Percentiles rank a stretch among this genome's conserved stretches.
These are phyloP conservation scores for Cephaloascus albidus DNA, from an alignment of 805 yeast genomes.

Conservation along the genomic window DNA sequence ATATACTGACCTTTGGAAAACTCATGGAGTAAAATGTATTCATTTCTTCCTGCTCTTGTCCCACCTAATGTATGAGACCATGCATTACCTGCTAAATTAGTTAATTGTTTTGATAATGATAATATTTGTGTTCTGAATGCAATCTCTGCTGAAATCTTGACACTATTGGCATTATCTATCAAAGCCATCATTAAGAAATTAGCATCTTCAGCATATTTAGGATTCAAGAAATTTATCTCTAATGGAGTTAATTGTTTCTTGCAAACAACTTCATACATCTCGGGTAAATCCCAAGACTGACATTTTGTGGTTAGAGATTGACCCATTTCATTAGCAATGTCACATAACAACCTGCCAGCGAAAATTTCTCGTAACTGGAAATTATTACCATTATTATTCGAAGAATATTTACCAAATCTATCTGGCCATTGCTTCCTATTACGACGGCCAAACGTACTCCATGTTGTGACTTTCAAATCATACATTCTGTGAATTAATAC, in stretches of 20 bases:
- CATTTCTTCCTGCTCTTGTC: conserved; percentile 93
- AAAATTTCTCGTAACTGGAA: conserved; percentile 58
- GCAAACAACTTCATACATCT: conserved; percentile 81
- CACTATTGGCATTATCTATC: conserved; percentile 56
- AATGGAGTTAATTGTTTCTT: conserved; percentile 48
- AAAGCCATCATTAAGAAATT: conserved; percentile 59
- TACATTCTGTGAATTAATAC: conserved; percentile 75
- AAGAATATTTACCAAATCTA: conserved; percentile 46
- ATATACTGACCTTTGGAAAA: conserved; percentile 71
- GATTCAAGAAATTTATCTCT: conserved; percentile 67
- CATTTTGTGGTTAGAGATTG: conserved; percentile 86
- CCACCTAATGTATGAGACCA: conserved; percentile 95
- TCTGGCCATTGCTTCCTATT: conserved; percentile 73
- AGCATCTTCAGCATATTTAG: conserved; percentile 59
- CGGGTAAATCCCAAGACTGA: conserved; percentile 88
- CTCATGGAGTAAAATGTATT: conserved; percentile 86
- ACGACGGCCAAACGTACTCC: conserved; percentile 81
- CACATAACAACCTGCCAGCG: conserved; percentile 85
- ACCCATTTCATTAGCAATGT: conserved; percentile 90
- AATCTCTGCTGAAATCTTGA: conserved; percentile 64
- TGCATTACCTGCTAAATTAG: conserved; percentile 92
- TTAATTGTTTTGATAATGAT: conserved; percentile 83
- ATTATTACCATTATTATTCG: conserved; percentile 34
- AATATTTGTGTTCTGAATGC: conserved; percentile 79
- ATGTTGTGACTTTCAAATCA: conserved; percentile 61